Conservation (phyloP, 768 basidiomycete genomes). For the Rhodotorula paludigena region DNA sequence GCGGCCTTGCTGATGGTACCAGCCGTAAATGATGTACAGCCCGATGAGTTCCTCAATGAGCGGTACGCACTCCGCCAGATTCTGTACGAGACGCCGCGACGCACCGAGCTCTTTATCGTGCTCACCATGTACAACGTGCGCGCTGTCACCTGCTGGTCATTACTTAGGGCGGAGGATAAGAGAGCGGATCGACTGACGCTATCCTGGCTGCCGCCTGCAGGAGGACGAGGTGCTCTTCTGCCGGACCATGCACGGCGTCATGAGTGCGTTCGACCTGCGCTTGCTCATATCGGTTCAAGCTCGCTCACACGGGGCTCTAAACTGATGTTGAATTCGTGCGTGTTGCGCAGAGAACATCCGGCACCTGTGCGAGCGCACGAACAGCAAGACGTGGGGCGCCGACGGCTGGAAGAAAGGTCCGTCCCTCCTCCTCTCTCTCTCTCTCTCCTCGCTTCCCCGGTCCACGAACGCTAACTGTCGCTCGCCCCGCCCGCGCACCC, state of each 20-base stretch:
- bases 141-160: neutral
- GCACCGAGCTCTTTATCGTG: slow-evolving; percentile 92
- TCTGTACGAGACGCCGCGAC: slow-evolving; percentile 82
- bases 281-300: neutral
- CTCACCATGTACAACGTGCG: slow-evolving; percentile 98
- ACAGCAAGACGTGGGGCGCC: slow-evolving; percentile 91
- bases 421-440: slow-evolving; percentile 58
- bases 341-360: slow-evolving; percentile 61
- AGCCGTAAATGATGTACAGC: slow-evolving; percentile 46
- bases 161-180: slow-evolving; percentile 8
- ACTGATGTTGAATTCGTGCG: neutral
- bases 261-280: slow-evolving; percentile 49
- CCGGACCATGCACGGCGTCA: slow-evolving; percentile 90
- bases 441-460: neutral
- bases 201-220: neutral
- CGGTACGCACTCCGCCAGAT: slow-evolving; percentile 84
- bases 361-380: slow-evolving; percentile 75
- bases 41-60: slow-evolving; percentile 76
- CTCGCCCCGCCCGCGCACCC: slow-evolving; percentile 51
- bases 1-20: too few species aligned
- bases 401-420: slow-evolving; percentile 89
- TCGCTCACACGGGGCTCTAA: neutral
- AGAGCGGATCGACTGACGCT: neutral
- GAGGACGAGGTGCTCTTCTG: slow-evolving; percentile 70
- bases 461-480: too few species aligned